These are phyloP conservation scores for Cadophora sp. DNA, from an alignment of 2,329 filamentous ascomycete species.

Conservation along the genomic window DNA sequence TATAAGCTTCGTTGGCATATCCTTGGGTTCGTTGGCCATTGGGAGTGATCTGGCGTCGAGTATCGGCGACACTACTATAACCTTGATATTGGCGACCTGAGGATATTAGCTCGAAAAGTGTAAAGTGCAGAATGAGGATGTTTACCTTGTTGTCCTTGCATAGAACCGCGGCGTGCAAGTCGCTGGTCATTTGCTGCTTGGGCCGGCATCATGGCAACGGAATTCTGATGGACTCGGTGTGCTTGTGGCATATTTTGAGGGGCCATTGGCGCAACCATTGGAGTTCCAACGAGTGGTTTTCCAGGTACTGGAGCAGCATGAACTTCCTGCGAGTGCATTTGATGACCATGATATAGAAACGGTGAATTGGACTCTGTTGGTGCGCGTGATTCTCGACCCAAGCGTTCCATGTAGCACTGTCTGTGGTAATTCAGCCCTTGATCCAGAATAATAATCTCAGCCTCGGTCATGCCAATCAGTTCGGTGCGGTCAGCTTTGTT, in stretches of 20 bases:
- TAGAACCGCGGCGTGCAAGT: neutral
- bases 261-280: neutral
- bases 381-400: neutral
- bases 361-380: neutral
- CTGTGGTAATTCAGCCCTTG: neutral
- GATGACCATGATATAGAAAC: neutral
- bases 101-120: neutral
- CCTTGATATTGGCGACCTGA: neutral
- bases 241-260: neutral
- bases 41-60: slow-evolving; percentile 2
- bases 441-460: neutral
- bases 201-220: neutral
- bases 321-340: neutral
- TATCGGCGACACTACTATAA: neutral
- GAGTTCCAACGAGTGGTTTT: neutral
- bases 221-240: neutral
- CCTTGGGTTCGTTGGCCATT: slow-evolving; percentile 1
- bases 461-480: neutral
- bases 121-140: neutral
- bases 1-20: neutral
- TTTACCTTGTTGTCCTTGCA: neutral
- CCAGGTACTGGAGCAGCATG: neutral
- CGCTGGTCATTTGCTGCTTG: neutral
- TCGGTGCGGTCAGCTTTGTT: slow-evolving; percentile 17
- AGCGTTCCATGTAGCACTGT: neutral